Conservation (phyloP, 2,329 filamentous ascomycete species). For the Ploettnerulaceae sp. region DNA sequence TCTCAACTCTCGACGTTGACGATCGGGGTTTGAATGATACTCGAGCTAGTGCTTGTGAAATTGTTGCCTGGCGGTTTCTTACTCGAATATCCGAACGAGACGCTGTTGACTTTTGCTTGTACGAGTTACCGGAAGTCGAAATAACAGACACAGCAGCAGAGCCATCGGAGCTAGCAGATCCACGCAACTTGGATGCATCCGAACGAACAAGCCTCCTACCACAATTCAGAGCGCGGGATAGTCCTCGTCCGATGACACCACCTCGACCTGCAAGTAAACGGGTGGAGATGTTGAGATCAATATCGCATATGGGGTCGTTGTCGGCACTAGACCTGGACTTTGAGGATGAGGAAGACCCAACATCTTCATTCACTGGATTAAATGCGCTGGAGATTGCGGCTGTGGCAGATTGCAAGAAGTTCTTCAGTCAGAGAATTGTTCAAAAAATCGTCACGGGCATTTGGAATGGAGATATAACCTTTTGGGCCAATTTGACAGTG, state of each 20-base stretch:
- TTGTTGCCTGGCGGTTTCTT: conserved; percentile 75
- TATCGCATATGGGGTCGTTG: conserved; percentile 45
- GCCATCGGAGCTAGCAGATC: conserved; percentile 3
- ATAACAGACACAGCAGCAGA: not conserved
- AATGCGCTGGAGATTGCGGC: conserved; percentile 86
- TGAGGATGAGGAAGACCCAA: conserved; percentile 53
- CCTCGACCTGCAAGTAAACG: conserved; percentile 25
- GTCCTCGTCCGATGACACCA: conserved; percentile 2
- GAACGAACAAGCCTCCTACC: conserved; percentile 30
- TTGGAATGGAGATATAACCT: conserved; percentile 81
- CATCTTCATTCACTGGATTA: conserved; percentile 68
- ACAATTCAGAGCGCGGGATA: conserved; percentile 26
- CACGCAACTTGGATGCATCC: conserved; percentile 16
- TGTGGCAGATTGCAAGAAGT: conserved; percentile 76
- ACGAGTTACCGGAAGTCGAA: conserved; percentile 53
- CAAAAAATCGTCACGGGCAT: conserved; percentile 81
- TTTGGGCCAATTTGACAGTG: conserved; percentile 76
- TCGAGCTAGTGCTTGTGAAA: conserved; percentile 70
- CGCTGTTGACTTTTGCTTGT: conserved; percentile 68
- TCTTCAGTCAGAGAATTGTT: conserved; percentile 73
- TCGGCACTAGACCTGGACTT: conserved; percentile 40
- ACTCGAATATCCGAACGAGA: conserved; percentile 67
- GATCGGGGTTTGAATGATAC: conserved; percentile 63
- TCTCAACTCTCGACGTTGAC: conserved; percentile 53
- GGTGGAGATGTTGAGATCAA: conserved; percentile 40